Evolutionary conservation across 441 rosid genomes (phyloP).

Genomic region (Bruguiera hainesii): DNA sequence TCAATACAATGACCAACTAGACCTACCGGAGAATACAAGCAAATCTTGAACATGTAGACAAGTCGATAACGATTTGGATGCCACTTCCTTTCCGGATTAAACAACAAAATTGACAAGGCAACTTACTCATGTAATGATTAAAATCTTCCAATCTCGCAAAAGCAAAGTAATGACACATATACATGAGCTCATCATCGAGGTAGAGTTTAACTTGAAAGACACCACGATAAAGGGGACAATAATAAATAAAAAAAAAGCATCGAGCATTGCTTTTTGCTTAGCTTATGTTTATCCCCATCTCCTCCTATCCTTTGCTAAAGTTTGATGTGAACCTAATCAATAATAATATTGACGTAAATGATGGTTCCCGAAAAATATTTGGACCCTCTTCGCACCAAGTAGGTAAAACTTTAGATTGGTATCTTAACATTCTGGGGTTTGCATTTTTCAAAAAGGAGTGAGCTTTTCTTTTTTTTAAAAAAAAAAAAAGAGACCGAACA

Average conservation of each 20-base stretch:
- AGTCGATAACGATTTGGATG: not conserved
- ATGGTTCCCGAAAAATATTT: conserved; percentile 5
- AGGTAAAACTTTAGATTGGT: not conserved
- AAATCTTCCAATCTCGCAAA: conserved; percentile 13
- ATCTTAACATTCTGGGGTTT: too few relatives aligned
- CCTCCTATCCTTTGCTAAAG: conserved; percentile 18
- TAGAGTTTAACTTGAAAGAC: conserved; percentile 24
- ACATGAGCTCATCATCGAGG: conserved; percentile 16
- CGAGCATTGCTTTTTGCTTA: not conserved
- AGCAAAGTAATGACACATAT: conserved; percentile 20
- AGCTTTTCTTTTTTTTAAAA: too few relatives aligned
- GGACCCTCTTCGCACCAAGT: not conserved
- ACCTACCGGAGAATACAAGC: not conserved
- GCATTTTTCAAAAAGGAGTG: too few relatives aligned
- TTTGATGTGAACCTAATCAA: conserved; percentile 22
- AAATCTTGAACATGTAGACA: not conserved
- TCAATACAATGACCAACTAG: not conserved
- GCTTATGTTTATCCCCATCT: not conserved
- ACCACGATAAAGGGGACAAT: not conserved
- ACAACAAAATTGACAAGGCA: conserved; percentile 5
- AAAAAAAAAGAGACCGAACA: too few relatives aligned
- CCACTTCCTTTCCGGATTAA: conserved; percentile 5
- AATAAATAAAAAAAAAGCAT: not conserved
- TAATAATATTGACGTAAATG: conserved; percentile 16
- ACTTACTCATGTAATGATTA: conserved; percentile 26